Base-by-base conservation (phyloP, 176 grass and related monocot genomes). In the Eleusine indica region DNA sequence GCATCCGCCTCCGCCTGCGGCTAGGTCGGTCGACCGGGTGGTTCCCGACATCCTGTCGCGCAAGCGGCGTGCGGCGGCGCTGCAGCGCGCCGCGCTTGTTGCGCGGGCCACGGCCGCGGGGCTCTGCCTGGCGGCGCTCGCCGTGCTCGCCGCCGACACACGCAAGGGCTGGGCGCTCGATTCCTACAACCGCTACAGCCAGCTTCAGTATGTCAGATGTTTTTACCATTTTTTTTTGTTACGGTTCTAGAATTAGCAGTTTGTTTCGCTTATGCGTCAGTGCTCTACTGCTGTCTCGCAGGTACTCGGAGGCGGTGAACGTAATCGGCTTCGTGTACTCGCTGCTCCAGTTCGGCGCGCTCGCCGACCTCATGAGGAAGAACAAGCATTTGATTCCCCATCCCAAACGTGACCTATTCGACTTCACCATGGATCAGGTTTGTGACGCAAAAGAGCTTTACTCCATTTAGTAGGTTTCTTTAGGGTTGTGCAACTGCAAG, bases 381-480 rank as follows among this genome's bases (percentile, higher is more conserved):
- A 65, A 85, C 43, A 94, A 90, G 46, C 93, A 90, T 73, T 74
- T 94, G 76, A 94, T 91, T 15, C 37, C 68, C 30, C 91, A 90
- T 70, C 91, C 81, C 32, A 64, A 68, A 32, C 87, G 93, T 0
- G 39, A 90, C 77, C 91, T 92, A 62, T 96, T 99, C 40, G 96
- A 96, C 78, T 99, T 99, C 54, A 19, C 80, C 78, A 92, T 99
- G 96, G 96, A 99, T 90, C 96, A 99, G 93, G 96, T 96, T 75
- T 65, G 72, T 80, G 19, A 66, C 53, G 64, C 19, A 22, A 19
- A 12, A 37, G 4, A 4, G 29, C 18, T 57, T 73, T 78, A 41
- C 49, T 51, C 40, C 62, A 75, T 68, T 84, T 84, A 67, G 3
- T 74, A 66, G 30, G 51, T 74, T 71, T 79, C 15, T 92, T 83